Conservation (phyloP, 208 protist genomes). For the Crithidia fasciculata region DNA sequence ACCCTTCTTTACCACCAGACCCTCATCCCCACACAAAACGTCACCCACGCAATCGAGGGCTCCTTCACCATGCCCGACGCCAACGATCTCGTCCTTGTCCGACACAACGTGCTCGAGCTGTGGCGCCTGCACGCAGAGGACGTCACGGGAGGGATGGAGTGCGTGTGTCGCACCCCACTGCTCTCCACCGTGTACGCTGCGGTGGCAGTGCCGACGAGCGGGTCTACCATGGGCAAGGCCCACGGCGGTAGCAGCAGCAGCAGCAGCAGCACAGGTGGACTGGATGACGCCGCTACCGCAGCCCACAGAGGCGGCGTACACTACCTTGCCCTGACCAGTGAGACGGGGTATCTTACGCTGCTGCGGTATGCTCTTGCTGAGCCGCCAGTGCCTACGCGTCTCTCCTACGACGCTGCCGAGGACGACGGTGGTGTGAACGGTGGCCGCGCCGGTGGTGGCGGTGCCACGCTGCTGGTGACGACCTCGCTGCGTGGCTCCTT, state of each 20-base stretch:
- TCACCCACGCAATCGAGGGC: constrained; percentile 75
- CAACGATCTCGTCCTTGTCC: constrained; percentile 70
- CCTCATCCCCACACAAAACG: constrained; percentile 75
- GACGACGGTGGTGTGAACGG: not conserved
- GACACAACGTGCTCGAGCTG: constrained; percentile 72
- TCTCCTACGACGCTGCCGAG: constrained; percentile 28
- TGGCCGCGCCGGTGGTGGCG: not conserved
- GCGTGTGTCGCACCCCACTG: constrained; percentile 66
- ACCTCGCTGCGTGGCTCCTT: constrained; percentile 83
- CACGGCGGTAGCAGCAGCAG: constrained; percentile 2
- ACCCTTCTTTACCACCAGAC: constrained; percentile 84
- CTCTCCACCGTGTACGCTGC: constrained; percentile 64
- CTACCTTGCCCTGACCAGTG: constrained; percentile 95
- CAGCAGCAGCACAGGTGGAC: not conserved
- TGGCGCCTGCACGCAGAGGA: constrained; percentile 66
- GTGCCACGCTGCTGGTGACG: constrained; percentile 39
- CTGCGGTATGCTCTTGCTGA: constrained; percentile 93
- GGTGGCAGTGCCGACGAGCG: constrained; percentile 68
- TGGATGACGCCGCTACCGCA: constrained; percentile 24
- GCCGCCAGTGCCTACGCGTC: constrained; percentile 51
- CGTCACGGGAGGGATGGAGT: constrained; percentile 53
- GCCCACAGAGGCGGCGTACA: constrained; percentile 59
- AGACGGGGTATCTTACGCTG: constrained; percentile 94
- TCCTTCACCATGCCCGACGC: constrained; percentile 77
- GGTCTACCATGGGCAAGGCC: constrained; percentile 27